Base-by-base conservation (phyloP, 106 monocot genomes). In the Xerophyta viscosa region DNA sequence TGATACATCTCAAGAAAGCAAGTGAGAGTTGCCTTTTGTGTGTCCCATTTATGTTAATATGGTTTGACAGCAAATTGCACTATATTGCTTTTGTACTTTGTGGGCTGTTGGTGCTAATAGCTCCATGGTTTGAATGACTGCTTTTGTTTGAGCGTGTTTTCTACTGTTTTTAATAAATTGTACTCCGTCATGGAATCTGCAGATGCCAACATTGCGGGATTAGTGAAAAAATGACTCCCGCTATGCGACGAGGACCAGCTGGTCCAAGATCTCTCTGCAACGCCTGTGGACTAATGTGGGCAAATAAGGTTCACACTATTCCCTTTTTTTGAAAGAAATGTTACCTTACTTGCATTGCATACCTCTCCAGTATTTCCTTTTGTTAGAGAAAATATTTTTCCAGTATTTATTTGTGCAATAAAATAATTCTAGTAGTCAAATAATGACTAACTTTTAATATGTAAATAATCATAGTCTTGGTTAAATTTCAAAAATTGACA, bases 251-350 rank as follows among this genome's bases (percentile, higher is more conserved):
- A 58, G 86, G 86, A 27, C 92, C 92, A 37, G 78, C 72, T 52
- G 92, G 91, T 31, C 91, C 86, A 25, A 82, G 82, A 56, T 78
- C 91, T 52, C 64, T 91, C 44, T 91, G 86, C 65, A 92, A 86
- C 65, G 91, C 91, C 12, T 92, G 91, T 56, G 91, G 91, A 27
- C 57, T 92, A 24, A 86, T 82, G 85, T 92, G 91, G 91, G 86
- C 91, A 47, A 92, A 92, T 57, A 92, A 92, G 92, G 92, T 92
- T 50, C 15, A 20, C 44, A 15, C 30, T 24, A 9, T 1, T 0
- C 6, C 4, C 10, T 60, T 24, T 17, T 15, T 49, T 1, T 36
- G 45, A 15, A 57, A 20, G 15, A 29, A 28, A 45, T 44, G 8
- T 44, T 29, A 18, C 18, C n/a, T 27, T 25, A n/a, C 42, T 31